Conservation (phyloP, 2,329 filamentous ascomycete genomes). For the Arthrocladium fulminans region DNA sequence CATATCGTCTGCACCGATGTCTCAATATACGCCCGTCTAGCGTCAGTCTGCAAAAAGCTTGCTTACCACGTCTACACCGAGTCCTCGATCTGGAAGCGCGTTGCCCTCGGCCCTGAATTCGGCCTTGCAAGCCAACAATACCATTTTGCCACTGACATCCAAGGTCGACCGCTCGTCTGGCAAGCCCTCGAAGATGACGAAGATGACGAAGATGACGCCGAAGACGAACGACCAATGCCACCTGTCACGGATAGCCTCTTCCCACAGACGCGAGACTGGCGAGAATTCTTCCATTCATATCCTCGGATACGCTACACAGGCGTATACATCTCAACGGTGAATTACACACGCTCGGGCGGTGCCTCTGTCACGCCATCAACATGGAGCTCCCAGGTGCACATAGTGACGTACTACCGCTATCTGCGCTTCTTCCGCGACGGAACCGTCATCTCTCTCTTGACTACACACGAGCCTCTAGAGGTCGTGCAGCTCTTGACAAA, state of each 20-base stretch:
- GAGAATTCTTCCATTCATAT: conserved; percentile 66
- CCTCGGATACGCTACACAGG: conserved; percentile 90
- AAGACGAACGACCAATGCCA: conserved; percentile 21
- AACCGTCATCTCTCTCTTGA: conserved; percentile 68
- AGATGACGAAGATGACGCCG: conserved; percentile 8
- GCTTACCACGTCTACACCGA: conserved; percentile 79
- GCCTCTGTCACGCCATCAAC: conserved; percentile 60
- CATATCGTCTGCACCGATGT: conserved; percentile 69
- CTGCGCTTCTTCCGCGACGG: conserved; percentile 91
- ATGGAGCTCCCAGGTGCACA: conserved; percentile 78
- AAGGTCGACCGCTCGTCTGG: conserved; percentile 32
- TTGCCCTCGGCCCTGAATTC: conserved; percentile 61
- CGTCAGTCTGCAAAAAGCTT: conserved; percentile 76
- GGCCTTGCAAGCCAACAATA: conserved; percentile 82
- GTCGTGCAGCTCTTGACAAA: conserved; percentile 76
- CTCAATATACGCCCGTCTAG: conserved; percentile 63
- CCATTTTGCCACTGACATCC: conserved; percentile 55
- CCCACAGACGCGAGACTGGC: conserved; percentile 37
- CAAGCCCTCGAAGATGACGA: conserved; percentile 24
- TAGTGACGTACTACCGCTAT: conserved; percentile 97
- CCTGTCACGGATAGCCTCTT: conserved; percentile 17
- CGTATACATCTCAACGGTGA: conserved; percentile 92
- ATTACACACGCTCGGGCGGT: conserved; percentile 80
- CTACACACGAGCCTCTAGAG: conserved; percentile 71
- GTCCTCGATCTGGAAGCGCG: conserved; percentile 72